Evolutionary conservation across 345 rosid species (phyloP), one percentile per base, ranked within the genome.

Genomic region (Lepidium didymum): DNA sequence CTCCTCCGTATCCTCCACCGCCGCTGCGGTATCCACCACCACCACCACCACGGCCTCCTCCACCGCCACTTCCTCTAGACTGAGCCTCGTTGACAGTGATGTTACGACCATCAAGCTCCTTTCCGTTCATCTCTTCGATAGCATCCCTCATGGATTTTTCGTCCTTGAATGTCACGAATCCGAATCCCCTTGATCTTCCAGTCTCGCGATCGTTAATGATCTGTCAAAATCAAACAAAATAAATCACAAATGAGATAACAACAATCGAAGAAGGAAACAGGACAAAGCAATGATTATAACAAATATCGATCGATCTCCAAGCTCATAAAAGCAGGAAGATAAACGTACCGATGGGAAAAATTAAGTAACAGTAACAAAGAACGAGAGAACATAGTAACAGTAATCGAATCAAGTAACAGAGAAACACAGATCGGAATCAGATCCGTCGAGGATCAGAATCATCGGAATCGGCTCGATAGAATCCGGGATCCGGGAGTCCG

Each of bases 51-150:
- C 85, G 80, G 0, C 92, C 88, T 0, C 85, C 83, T 4, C 77
- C 73, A 11, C 74, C 74, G 1, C 85, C 84, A 23, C 86, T 64
- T 13, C 84, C 84, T 1, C 98, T 90, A 0, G 97, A 88, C 72
- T 90, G 98, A 7, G 97, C 97, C 51, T 93, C 91, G 69, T 93
- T 90, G 1, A 93, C 94, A 0, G 96, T 93, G 15, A 93, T 93
- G 31, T 31, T 83, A 60, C 98, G 83, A 1, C 90, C 96, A 27
- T 90, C 94, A 0, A 93, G 96, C 35, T 85, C 75, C 66, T 84
- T 89, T 0, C 97, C 97, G 62, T 93, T 88, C 98, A 93, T 93
- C 9, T 85, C 92, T 7, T 87, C 92, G 3, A 93, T 93, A 0
- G 97, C 98, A 11, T 93, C 97, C 58, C 84, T 80, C 97, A 90